phyloP scores from a whole-genome alignment of 345 rosid genomes.

The Brassica rapa region DNA sequence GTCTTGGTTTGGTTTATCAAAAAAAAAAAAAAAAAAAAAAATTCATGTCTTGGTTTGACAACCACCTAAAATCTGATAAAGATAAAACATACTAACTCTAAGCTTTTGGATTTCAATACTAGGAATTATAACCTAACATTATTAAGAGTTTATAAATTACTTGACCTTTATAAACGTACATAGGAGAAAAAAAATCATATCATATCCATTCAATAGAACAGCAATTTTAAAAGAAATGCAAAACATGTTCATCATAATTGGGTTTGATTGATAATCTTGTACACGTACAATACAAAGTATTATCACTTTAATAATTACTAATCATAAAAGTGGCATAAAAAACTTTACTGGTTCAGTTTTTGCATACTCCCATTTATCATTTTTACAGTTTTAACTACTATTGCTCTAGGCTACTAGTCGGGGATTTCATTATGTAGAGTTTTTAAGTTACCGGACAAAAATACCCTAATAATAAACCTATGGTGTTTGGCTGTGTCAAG shows the following conservation, averaged over 20 bases:
- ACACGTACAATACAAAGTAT: neutral
- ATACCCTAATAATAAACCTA: slow-evolving; percentile 7
- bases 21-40: too few relatives aligned
- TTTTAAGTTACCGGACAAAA: too few relatives aligned
- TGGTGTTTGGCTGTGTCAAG: slow-evolving; percentile 31
- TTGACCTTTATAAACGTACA: neutral
- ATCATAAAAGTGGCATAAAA: neutral
- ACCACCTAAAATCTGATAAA: neutral
- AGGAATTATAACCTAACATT: neutral
- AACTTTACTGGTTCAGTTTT: neutral
- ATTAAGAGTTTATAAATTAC: neutral
- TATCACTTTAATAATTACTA: neutral
- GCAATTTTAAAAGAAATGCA: neutral
- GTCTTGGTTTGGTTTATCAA: neutral
- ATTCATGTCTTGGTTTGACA: neutral
- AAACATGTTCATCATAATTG: neutral
- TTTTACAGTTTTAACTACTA: too few relatives aligned
- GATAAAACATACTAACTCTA: neutral
- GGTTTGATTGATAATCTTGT: neutral
- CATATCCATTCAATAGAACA: neutral
- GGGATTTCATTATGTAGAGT: too few relatives aligned
- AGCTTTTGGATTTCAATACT: neutral
- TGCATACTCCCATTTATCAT: neutral
- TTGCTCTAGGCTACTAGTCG: too few relatives aligned
- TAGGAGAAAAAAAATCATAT: neutral